Evolutionary conservation across 495 filamentous ascomycete genomes (phyloP).

Genomic region (Parachaetomium inaequale): DNA sequence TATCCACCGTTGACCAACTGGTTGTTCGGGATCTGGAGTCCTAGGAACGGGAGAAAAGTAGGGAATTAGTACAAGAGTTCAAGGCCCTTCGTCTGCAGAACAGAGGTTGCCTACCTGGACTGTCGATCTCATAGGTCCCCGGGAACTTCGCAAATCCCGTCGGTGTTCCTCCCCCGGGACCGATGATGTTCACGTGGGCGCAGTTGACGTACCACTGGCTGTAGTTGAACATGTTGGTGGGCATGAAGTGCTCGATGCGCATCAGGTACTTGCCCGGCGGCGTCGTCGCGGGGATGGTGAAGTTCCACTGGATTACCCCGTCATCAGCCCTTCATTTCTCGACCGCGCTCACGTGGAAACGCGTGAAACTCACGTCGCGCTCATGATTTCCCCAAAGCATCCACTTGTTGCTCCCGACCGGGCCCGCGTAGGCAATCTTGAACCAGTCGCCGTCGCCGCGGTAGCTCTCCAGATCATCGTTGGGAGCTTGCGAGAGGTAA

Average conservation of each 20-base stretch:
- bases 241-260: not conserved
- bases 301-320: conserved; percentile 24
- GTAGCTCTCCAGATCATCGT: conserved; percentile 21
- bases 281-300: conserved; percentile 36
- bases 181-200: conserved; percentile 1
- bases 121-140: not conserved
- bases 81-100: not conserved
- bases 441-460: conserved; percentile 31
- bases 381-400: not conserved
- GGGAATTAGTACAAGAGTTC: not conserved
- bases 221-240: not conserved
- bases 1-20: not conserved
- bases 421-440: conserved; percentile 28
- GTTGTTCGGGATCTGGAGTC: not conserved
- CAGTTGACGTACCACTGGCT: conserved; percentile 11
- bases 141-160: conserved; percentile 1
- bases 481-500: conserved; percentile 24
- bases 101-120: not conserved
- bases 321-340: not conserved
- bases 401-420: not conserved
- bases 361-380: not conserved
- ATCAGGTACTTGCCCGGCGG: conserved; percentile 47
- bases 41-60: not conserved
- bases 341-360: not conserved
- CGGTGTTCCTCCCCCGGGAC: conserved; percentile 2